Percentiles rank a stretch among this genome's conserved stretches.
Conservation (phyloP, 2,329 filamentous ascomycete species). For the Fusarium vanettenii region DNA sequence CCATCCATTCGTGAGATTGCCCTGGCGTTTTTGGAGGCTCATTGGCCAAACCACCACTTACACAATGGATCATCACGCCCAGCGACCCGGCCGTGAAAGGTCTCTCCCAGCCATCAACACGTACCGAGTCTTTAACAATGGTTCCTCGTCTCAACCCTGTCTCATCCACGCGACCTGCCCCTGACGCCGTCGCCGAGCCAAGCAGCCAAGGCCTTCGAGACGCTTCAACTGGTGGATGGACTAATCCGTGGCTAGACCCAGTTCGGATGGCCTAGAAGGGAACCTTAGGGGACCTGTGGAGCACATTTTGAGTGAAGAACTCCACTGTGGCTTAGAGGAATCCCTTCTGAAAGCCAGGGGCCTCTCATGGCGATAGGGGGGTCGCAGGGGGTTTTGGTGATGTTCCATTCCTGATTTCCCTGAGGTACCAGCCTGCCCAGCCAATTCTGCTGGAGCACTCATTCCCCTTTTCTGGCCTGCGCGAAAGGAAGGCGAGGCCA, state of each 20-base stretch:
- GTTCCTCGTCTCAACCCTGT: constrained; percentile 30
- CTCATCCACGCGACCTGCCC: constrained; percentile 40
- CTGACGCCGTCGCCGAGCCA: constrained; percentile 36
- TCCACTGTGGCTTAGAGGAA: constrained; percentile 36
- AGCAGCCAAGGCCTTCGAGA: constrained; percentile 31
- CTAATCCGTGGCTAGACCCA: constrained; percentile 25
- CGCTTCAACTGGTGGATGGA: constrained; percentile 37
- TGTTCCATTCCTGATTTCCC: constrained; percentile 5
- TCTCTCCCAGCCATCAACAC: not conserved
- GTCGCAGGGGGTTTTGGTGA: not conserved
- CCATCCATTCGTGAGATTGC: not conserved
- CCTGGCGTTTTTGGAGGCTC: not conserved
- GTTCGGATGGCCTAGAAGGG: constrained; percentile 23
- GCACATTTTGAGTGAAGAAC: constrained; percentile 25
- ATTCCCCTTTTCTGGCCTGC: constrained; percentile 1
- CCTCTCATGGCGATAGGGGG: constrained; percentile 4
- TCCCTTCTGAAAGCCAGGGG: constrained; percentile 21
- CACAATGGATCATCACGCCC: not conserved
- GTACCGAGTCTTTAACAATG: constrained; percentile 1
- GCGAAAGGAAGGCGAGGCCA: constrained; percentile 7
- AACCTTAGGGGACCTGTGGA: constrained; percentile 31
- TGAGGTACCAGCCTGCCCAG: not conserved
- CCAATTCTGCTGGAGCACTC: not conserved
- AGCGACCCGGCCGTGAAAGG: not conserved
- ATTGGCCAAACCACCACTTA: not conserved